Evolutionary conservation across 164 flowering plant genomes (phyloP).

Genomic region (Dillenia turbinata): DNA sequence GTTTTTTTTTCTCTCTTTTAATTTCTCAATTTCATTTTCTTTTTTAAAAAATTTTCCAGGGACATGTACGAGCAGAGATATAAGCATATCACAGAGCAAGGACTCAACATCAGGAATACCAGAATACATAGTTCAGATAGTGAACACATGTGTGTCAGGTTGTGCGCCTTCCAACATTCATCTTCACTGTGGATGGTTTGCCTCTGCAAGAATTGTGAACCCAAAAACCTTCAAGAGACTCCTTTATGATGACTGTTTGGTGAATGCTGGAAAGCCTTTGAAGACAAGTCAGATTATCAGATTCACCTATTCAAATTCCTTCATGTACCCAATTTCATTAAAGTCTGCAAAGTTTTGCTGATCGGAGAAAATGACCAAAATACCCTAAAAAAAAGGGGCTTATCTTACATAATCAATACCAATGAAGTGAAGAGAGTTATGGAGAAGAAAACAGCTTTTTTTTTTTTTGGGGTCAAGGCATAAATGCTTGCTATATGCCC

Average conservation of each 20-base stretch:
- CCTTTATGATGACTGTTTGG: conserved; percentile 58
- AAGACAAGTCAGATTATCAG: conserved; percentile 36
- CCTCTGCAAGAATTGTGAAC: conserved; percentile 52
- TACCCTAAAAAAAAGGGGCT: no score
- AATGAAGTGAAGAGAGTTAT: no score
- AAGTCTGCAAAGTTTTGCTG: conserved; percentile 59
- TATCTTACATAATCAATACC: no score
- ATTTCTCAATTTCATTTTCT: conserved; percentile 1
- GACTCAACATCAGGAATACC: conserved; percentile 57
- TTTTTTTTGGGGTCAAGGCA: no score
- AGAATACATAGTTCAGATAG: conserved; percentile 50
- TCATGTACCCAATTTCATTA: conserved; percentile 62
- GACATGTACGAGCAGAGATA: conserved; percentile 43
- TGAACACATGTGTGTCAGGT: conserved; percentile 47
- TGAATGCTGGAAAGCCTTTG: conserved; percentile 52
- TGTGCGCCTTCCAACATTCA: conserved; percentile 60
- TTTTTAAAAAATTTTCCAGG: conserved; percentile 16
- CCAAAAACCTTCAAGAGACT: conserved; percentile 60
- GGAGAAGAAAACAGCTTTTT: no score
- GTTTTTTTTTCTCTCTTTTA: conserved; percentile 2
- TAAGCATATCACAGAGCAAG: conserved; percentile 63
- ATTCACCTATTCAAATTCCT: conserved; percentile 59
- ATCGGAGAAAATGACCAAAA: not conserved
- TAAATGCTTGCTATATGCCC: no score
- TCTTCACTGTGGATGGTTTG: conserved; percentile 73